These are phyloP conservation scores for Rhizophora mangle DNA, from an alignment of 345 rosid species.

Conservation along the genomic window DNA sequence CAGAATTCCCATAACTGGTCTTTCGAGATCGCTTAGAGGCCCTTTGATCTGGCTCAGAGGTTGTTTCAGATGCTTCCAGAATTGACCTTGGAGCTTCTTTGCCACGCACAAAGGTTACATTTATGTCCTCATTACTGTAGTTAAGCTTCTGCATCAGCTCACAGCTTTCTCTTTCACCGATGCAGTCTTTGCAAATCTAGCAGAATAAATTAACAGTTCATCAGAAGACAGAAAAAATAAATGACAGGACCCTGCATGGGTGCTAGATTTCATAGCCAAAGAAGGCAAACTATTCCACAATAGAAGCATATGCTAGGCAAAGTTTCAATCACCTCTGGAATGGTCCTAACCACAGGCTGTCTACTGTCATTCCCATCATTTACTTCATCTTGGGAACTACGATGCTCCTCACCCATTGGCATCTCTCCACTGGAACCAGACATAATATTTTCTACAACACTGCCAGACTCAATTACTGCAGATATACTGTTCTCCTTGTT, in stretches of 20 bases:
- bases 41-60: conserved; percentile 70
- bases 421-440: conserved; percentile 35
- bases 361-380: conserved; percentile 51
- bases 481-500: conserved; percentile 62
- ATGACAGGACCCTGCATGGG: background rate
- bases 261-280: background rate
- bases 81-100: conserved; percentile 93
- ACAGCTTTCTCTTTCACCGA: conserved; percentile 91
- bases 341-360: conserved; percentile 52
- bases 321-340: conserved; percentile 63
- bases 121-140: conserved; percentile 70
- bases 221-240: conserved; percentile 5
- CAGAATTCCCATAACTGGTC: conserved; percentile 64
- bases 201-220: conserved; percentile 13
- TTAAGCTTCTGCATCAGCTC: conserved; percentile 83
- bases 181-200: conserved; percentile 85
- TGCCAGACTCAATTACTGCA: conserved; percentile 54
- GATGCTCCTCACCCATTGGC: conserved; percentile 39
- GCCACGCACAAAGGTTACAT: conserved; percentile 71
- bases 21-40: conserved; percentile 84
- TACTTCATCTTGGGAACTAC: conserved; percentile 45
- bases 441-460: conserved; percentile 24
- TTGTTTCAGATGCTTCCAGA: conserved; percentile 68
- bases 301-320: background rate
- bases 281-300: background rate